Evolutionary conservation across 176 grass and related monocot genomes (phyloP).

Genomic region (Ananas comosus): DNA sequence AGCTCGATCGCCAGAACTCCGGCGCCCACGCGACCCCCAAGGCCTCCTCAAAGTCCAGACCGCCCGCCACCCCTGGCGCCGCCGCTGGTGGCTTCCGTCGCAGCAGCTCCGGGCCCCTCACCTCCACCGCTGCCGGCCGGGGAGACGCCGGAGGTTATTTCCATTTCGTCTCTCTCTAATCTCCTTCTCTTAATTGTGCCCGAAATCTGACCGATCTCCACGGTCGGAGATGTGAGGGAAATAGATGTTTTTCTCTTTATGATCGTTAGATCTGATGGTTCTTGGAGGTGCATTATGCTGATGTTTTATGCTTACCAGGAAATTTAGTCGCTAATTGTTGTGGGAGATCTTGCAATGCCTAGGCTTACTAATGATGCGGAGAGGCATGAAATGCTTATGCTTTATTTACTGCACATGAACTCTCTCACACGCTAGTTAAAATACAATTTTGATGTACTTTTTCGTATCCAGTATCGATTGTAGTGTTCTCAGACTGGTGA

Average conservation of each 20-base stretch:
- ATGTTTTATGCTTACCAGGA: neutral
- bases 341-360: neutral
- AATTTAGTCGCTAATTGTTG: neutral
- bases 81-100: conserved; percentile 37
- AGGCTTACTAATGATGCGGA: neutral
- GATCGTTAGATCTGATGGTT: neutral
- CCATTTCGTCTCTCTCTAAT: neutral
- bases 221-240: neutral
- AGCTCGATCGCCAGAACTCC: conserved; percentile 56
- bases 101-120: conserved; percentile 48
- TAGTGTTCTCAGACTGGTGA: too few relatives aligned
- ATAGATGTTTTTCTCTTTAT: neutral
- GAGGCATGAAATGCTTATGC: too few relatives aligned
- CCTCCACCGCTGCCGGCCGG: conserved; percentile 22
- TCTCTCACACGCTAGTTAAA: too few relatives aligned
- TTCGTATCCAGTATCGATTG: too few relatives aligned
- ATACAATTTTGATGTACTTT: too few relatives aligned
- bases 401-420: too few relatives aligned
- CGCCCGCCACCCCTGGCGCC: conserved; percentile 25
- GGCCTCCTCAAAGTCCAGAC: conserved; percentile 47
- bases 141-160: conserved; percentile 61
- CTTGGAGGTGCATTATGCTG: neutral
- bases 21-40: conserved; percentile 51
- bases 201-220: conserved; percentile 25
- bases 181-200: neutral